phyloP scores from a whole-genome alignment of 75 land plant species.

The Chamaecyparis obtusa region DNA sequence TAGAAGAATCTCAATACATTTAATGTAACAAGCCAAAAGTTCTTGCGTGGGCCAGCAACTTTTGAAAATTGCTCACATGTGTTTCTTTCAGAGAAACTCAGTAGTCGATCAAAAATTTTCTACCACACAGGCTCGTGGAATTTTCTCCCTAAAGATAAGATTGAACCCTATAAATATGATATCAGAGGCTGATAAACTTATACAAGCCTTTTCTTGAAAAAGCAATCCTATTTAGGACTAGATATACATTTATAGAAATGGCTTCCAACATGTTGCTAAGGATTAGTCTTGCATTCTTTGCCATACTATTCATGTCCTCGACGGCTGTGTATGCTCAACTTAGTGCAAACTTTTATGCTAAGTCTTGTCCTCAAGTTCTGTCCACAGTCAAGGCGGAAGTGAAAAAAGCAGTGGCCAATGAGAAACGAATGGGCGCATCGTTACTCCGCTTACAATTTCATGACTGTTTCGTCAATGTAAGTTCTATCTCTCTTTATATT shows the following conservation, averaged over 20 bases:
- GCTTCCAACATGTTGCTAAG: neutral
- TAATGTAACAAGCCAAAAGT: neutral
- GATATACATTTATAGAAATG: neutral
- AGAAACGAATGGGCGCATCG: conserved; percentile 17
- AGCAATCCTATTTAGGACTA: too few relatives aligned
- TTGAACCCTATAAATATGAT: neutral
- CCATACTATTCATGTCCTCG: neutral
- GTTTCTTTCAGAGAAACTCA: neutral
- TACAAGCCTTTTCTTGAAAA: too few relatives aligned
- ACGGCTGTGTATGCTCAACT: conserved; percentile 8
- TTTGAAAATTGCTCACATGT: neutral
- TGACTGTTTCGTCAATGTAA: conserved; percentile 36
- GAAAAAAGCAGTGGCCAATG: conserved; percentile 8
- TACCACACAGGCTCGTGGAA: neutral
- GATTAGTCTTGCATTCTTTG: neutral
- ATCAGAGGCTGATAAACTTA: neutral
- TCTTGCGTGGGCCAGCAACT: neutral
- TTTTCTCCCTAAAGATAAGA: neutral
- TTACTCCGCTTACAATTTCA: conserved; percentile 32
- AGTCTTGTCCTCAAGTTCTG: conserved; percentile 11
- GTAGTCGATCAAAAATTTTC: too few relatives aligned
- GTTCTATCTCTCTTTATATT: neutral
- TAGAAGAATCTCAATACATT: too few relatives aligned
- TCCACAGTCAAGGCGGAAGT: conserved; percentile 11
- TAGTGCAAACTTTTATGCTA: conserved; percentile 2